Base-by-base conservation (phyloP, 805 yeast species). In the Sungouiozyma intestinalis region DNA sequence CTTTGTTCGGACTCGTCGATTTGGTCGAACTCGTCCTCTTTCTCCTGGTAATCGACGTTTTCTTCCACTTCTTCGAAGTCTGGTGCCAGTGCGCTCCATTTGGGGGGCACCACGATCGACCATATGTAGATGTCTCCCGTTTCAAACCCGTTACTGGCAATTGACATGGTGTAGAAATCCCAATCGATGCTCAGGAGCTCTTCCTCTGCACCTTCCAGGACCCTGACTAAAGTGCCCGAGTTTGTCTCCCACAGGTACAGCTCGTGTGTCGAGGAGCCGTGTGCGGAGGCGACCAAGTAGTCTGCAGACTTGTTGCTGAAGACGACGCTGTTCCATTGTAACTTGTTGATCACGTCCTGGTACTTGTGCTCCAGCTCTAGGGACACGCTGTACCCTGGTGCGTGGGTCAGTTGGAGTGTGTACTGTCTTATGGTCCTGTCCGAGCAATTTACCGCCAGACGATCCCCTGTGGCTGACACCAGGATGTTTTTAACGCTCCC, bases 41-140 rank as follows among this genome's bases (percentile, higher is more conserved):
- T 72, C 55, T 88, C 97, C 50, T 78, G 77, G 56, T 90, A 88
- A 44, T 83, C 86, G 8, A 85, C 81, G 55, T 87, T 90, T 54
- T 87, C 95, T 55, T 88, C 96, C 35, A 88, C 80, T 60, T 88
- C 97, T 38, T 83, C 94, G 58, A 90, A 88, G 60, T 90, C 97
- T 1, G 97, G 97, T 0, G 97, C 97, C 52, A 88, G 67, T 1
- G 97, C 94, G 60, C 94, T 82, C 97, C 97, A 88, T 63, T 85
- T 83, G 53, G 87, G 96, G 1, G 95, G 94, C 16, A 84, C 76
- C 33, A 74, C 74, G 8, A 85, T 73, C 39, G 81, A 74, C 96
- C 97, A 90, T 34, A 83, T 57, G 55, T 84, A 87, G 2, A 88
- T 73, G 33, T 77, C 69, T 1, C 97, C 97, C 27, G 84, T 69